Base-by-base conservation (phyloP, 192 early-diverging fungal genomes). In the Gonapodya prolifera region DNA sequence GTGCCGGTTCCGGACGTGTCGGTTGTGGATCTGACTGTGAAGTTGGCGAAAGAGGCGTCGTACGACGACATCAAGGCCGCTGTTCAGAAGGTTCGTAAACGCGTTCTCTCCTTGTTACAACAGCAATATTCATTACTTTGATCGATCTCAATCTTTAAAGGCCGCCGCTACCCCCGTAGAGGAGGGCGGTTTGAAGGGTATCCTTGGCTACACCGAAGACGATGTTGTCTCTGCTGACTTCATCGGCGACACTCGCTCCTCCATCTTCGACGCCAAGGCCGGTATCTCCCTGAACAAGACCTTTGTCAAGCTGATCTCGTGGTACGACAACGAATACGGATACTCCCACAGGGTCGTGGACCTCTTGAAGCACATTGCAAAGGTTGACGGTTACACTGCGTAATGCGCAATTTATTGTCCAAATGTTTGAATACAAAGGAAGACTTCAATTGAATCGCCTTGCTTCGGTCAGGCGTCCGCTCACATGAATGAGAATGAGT, bases 221-320 rank as follows among this genome's bases (percentile, higher is more conserved):
- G 89, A 94, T 70, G 92, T 98, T 69, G 97, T 99, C 76, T 98
- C 96, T 70, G 89, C 88, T 75, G 97, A 99, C 84, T 99, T 99
- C 80, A 84, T 94, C 84, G 93, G 94, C 75, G 95, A 98, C 85
- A 81, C 86, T 23, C 93, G 88, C 85, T 96, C 95, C 33, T 92
- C 91, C 82, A 94, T 96, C 85, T 96, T 97, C 80, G 97, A 99
- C 83, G 91, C 95, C 71, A 92, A 93, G 81, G 97, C 96, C 80
- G 96, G 96, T 80, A 98, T 99, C 80, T 89, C 92, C 34, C 87
- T 99, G 77, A 96, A 92, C 84, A 88, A 94, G 80, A 92, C 88
- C 82, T 99, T 98, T 86, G 94, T 98, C 88, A 99, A 99, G 93
- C 80, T 98, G 31, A 86, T 98, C 73, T 89, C 94, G 35, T 97